Percentiles rank a stretch among this genome's conserved stretches.
These are phyloP conservation scores for Arxiozyma heterogenica DNA, from an alignment of 1,139 yeast species.

Conservation along the genomic window DNA sequence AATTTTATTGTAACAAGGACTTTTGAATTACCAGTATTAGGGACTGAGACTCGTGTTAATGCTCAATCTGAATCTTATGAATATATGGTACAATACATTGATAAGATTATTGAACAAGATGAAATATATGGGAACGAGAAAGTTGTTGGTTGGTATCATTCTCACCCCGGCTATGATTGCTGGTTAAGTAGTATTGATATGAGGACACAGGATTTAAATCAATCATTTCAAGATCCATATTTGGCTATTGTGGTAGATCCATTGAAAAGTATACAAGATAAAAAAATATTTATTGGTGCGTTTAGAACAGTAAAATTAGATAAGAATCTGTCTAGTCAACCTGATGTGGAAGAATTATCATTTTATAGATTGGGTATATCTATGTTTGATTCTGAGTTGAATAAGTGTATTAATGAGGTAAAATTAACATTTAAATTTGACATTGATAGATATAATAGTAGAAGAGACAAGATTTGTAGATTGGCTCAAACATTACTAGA, in stretches of 20 bases:
- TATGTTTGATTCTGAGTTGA: slow-evolving; percentile 51
- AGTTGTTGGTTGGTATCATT: slow-evolving; percentile 92
- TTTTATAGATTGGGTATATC: slow-evolving; percentile 66
- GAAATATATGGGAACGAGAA: slow-evolving; percentile 45
- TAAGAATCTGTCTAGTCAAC: slow-evolving; percentile 38
- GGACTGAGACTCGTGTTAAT: slow-evolving; percentile 91
- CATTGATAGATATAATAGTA: not conserved
- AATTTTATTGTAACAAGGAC: slow-evolving; percentile 71
- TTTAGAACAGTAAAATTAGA: slow-evolving; percentile 57
- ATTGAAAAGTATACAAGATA: slow-evolving; percentile 52
- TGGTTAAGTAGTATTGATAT: slow-evolving; percentile 90
- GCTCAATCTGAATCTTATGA: slow-evolving; percentile 93
- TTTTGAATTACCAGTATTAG: slow-evolving; percentile 85
- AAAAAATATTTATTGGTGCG: slow-evolving; percentile 80
- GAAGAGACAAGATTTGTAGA: not conserved
- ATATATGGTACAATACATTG: slow-evolving; percentile 79
- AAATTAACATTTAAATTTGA: slow-evolving; percentile 7
- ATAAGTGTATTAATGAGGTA: slow-evolving; percentile 23
- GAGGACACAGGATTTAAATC: slow-evolving; percentile 76
- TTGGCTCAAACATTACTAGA: slow-evolving; percentile 16
- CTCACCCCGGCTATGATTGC: slow-evolving; percentile 96
- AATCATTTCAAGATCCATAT: slow-evolving; percentile 83
- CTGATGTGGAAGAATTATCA: slow-evolving; percentile 38
- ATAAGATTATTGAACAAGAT: slow-evolving; percentile 46
- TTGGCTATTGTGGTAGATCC: slow-evolving; percentile 87